phyloP scores from a whole-genome alignment of 768 basidiomycete species.

The Hericium coralloides region DNA sequence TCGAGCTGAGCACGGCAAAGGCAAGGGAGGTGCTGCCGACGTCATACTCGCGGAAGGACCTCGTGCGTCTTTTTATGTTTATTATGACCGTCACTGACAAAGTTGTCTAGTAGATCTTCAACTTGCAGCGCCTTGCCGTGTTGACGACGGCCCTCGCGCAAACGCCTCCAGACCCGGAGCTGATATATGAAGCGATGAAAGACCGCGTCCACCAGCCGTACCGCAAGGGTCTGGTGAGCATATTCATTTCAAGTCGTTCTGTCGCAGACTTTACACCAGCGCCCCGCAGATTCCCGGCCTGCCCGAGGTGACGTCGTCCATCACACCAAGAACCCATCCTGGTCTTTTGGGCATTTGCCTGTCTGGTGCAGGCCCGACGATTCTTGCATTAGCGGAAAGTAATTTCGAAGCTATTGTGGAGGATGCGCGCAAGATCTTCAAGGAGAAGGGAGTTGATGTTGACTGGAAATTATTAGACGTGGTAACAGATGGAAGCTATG shows the following conservation, averaged over 20 bases:
- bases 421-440: slow-evolving; percentile 71
- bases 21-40: slow-evolving; percentile 85
- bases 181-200: slow-evolving; percentile 99
- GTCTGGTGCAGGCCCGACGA: slow-evolving; percentile 96
- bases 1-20: slow-evolving; percentile 93
- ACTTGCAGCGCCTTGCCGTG: slow-evolving; percentile 92
- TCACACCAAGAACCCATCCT: slow-evolving; percentile 84
- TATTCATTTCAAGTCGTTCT: background rate
- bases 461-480: slow-evolving; percentile 87
- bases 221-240: slow-evolving; percentile 69
- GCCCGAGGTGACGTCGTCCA: slow-evolving; percentile 79
- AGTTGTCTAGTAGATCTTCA: slow-evolving; percentile 68
- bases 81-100: slow-evolving; percentile 1
- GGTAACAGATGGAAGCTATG: slow-evolving; percentile 31
- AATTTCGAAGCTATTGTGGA: slow-evolving; percentile 82
- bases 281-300: slow-evolving; percentile 81
- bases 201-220: slow-evolving; percentile 98
- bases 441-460: slow-evolving; percentile 61
- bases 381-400: slow-evolving; percentile 84
- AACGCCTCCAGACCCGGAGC: slow-evolving; percentile 84
- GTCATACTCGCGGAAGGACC: slow-evolving; percentile 79
- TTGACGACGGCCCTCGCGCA: slow-evolving; percentile 89
- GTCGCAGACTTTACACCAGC: background rate
- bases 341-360: slow-evolving; percentile 97
- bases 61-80: slow-evolving; percentile 44